These are phyloP conservation scores for Scedosporium boydii DNA, from an alignment of 2,329 filamentous ascomycete genomes.

Conservation along the genomic window DNA sequence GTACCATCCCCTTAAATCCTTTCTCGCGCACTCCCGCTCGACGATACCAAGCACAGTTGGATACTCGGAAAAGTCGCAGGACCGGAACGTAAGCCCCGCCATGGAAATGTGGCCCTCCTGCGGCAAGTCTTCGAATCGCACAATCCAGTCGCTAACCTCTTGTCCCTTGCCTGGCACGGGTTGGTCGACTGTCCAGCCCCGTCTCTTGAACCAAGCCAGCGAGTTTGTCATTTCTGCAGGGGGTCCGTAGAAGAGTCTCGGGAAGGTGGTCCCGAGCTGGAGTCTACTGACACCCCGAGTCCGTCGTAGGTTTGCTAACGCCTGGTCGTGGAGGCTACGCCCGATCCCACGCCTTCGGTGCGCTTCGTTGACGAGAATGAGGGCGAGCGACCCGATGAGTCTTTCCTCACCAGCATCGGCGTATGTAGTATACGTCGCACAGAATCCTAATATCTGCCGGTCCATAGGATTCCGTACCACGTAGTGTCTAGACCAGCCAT, in stretches of 20 bases:
- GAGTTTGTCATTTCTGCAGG: slow-evolving; percentile 28
- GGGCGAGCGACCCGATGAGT: slow-evolving; percentile 45
- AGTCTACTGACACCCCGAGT: slow-evolving; percentile 43
- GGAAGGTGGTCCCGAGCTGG: slow-evolving; percentile 50
- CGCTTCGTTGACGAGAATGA: slow-evolving; percentile 39
- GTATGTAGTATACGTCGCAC: slow-evolving; percentile 50
- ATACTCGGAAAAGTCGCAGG: slow-evolving; percentile 36
- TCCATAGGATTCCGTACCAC: slow-evolving; percentile 38
- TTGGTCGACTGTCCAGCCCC: slow-evolving; percentile 42
- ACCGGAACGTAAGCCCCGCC: slow-evolving; percentile 31
- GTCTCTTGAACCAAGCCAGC: slow-evolving; percentile 42
- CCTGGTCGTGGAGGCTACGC: slow-evolving; percentile 40
- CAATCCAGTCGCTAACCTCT: slow-evolving; percentile 42
- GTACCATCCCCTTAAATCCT: slow-evolving; percentile 46
- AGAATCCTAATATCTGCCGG: slow-evolving; percentile 41
- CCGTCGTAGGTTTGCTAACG: slow-evolving; percentile 35
- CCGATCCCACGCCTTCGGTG: slow-evolving; percentile 43
- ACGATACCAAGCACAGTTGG: slow-evolving; percentile 39
- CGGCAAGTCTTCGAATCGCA: slow-evolving; percentile 41
- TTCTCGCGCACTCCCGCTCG: slow-evolving; percentile 33
- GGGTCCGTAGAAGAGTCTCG: slow-evolving; percentile 46
- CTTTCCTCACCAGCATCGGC: slow-evolving; percentile 40
- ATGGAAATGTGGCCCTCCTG: slow-evolving; percentile 25
- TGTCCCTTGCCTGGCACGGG: slow-evolving; percentile 35
- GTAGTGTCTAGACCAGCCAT: slow-evolving; percentile 49